Evolutionary conservation across 495 filamentous ascomycete species (phyloP).

Genomic region (Podospora comata): DNA sequence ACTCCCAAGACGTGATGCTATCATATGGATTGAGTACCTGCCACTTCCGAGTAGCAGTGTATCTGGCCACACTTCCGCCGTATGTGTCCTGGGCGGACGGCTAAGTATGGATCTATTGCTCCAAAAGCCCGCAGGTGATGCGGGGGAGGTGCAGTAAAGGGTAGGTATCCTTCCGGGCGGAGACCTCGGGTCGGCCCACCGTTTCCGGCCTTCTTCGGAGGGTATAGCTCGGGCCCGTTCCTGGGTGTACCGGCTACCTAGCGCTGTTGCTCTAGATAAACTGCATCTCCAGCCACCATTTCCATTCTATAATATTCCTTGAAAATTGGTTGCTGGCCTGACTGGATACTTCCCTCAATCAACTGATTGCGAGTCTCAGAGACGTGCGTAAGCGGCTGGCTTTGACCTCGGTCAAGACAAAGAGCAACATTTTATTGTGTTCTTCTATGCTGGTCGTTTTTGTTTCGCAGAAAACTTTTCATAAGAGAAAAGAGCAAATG

Average conservation of each 20-base stretch:
- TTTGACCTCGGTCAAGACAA: background rate
- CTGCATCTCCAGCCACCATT: background rate
- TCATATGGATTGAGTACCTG: background rate
- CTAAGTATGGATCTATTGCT: background rate
- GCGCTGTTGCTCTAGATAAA: background rate
- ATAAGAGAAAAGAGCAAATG: background rate
- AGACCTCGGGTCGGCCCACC: conserved; percentile 3
- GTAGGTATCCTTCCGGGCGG: conserved; percentile 9
- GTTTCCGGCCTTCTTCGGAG: conserved; percentile 15
- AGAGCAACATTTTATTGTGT: background rate
- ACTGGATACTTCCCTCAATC: background rate
- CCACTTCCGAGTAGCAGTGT: conserved; percentile 3
- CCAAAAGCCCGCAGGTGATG: no score
- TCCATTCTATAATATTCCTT: background rate
- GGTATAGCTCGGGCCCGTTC: conserved; percentile 8
- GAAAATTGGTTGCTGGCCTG: no score
- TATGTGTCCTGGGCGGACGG: background rate
- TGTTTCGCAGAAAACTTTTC: background rate
- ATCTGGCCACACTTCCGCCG: conserved; percentile 3
- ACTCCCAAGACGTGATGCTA: background rate
- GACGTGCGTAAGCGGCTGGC: background rate
- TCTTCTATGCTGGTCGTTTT: background rate
- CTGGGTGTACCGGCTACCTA: background rate
- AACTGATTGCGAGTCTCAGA: background rate
- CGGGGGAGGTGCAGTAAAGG: background rate